Evolutionary conservation across 345 rosid genomes (phyloP).

Genomic region (Eucalyptus pauciflora): DNA sequence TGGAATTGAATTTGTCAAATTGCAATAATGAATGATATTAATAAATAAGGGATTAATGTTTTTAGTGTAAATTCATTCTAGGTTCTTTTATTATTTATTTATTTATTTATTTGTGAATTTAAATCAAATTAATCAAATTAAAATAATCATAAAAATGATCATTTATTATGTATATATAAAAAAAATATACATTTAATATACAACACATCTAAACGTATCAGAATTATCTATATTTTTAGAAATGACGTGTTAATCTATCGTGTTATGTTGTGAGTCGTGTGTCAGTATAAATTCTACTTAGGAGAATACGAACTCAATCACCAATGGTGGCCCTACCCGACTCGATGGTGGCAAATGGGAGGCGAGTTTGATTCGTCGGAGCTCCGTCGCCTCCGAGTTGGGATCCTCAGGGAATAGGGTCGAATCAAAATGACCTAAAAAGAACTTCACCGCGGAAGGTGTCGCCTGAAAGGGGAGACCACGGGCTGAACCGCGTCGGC

Average conservation of each 20-base stretch:
- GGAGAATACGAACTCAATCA: not conserved
- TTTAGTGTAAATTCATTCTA: no score
- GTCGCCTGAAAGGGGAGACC: not conserved
- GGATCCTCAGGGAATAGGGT: not conserved
- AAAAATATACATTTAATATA: fast-evolving
- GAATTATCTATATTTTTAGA: fast-evolving
- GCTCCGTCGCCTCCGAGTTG: not conserved
- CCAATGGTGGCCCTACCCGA: fast-evolving
- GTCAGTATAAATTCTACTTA: fast-evolving
- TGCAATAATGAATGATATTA: no score
- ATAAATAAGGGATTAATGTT: no score
- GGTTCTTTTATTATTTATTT: no score
- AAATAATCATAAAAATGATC: no score
- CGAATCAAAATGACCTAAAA: not conserved
- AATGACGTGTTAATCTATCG: fast-evolving
- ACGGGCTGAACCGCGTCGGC: not conserved
- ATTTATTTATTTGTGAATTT: no score
- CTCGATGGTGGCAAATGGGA: not conserved
- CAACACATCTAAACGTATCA: fast-evolving
- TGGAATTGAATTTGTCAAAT: no score
- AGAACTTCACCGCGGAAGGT: not conserved
- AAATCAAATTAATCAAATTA: no score
- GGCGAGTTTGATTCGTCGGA: fast-evolving
- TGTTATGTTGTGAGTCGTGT: fast-evolving
- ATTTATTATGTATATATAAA: no score